Percentiles rank a stretch among this genome's conserved stretches.
phyloP scores from a whole-genome alignment of 129 eudicot species.

The Arctium lappa region DNA sequence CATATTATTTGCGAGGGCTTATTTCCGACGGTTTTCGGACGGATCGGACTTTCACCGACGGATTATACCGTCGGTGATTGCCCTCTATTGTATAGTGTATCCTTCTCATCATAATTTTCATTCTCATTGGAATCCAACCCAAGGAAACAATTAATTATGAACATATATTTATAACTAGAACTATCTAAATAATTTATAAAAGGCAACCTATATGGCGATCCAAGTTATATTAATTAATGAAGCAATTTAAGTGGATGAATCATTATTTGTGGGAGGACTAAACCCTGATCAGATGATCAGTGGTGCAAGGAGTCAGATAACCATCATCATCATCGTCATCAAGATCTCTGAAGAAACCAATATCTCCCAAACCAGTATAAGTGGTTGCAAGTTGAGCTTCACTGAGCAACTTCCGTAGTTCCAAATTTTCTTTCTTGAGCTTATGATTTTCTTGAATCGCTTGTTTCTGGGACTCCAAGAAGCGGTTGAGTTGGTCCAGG shows the following conservation, averaged over 20 bases:
- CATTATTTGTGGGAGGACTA: slow-evolving; percentile 3
- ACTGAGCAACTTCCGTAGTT: slow-evolving; percentile 27
- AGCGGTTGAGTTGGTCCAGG: slow-evolving; percentile 20
- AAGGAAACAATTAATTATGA: too few species aligned
- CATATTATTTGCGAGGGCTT: too few species aligned
- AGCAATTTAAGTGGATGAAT: slow-evolving; percentile 1
- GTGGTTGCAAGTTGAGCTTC: slow-evolving; percentile 25
- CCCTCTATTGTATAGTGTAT: too few species aligned
- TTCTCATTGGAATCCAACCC: too few species aligned
- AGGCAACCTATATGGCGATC: background rate
- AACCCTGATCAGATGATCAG: slow-evolving; percentile 8
- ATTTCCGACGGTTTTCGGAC: too few species aligned
- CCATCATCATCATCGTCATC: background rate
- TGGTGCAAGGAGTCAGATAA: slow-evolving; percentile 1
- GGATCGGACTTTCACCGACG: too few species aligned
- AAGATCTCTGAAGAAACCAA: slow-evolving; percentile 10
- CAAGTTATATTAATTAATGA: background rate
- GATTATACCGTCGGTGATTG: too few species aligned
- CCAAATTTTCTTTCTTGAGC: slow-evolving; percentile 30
- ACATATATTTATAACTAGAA: too few species aligned
- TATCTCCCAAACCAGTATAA: slow-evolving; percentile 16
- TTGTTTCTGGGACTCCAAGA: slow-evolving; percentile 24
- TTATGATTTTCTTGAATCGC: slow-evolving; percentile 22
- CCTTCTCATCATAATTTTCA: too few species aligned
- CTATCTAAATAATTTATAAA: background rate